These are phyloP conservation scores for Luffa aegyptiaca DNA, from an alignment of 306 rosid species.

Conservation along the genomic window DNA sequence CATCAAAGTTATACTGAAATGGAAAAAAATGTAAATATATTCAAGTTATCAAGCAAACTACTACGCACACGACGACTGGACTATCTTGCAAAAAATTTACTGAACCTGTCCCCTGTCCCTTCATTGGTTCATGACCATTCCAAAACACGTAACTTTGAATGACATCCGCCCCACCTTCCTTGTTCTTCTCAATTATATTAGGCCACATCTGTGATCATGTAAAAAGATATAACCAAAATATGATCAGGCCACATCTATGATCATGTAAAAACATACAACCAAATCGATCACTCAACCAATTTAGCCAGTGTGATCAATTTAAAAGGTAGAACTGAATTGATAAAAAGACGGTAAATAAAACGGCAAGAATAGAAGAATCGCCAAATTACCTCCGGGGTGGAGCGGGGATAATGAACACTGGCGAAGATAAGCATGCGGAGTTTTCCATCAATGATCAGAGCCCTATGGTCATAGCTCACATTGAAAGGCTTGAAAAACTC, in stretches of 20 bases:
- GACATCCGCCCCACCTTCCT: constrained; percentile 91
- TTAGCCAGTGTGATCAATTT: too few species aligned
- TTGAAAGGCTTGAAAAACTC: too few species aligned
- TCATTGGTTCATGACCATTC: constrained; percentile 74
- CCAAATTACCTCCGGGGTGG: constrained; percentile 65
- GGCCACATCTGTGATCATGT: constrained; percentile 73
- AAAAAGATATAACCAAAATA: background rate
- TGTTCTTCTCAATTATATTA: constrained; percentile 76
- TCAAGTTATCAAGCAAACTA: background rate
- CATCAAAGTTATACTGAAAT: constrained; percentile 74
- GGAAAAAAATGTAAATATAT: background rate
- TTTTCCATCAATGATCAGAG: constrained; percentile 47
- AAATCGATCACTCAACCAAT: background rate
- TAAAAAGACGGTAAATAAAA: background rate
- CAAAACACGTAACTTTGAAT: constrained; percentile 80
- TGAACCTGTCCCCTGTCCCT: constrained; percentile 97
- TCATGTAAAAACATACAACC: background rate
- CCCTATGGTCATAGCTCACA: too few species aligned
- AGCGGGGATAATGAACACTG: constrained; percentile 88
- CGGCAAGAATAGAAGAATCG: background rate
- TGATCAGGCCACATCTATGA: background rate
- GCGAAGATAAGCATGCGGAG: constrained; percentile 88
- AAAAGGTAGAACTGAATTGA: background rate
- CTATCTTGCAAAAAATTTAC: background rate
- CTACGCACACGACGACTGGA: background rate